phyloP scores from a whole-genome alignment of 805 yeast species.

The Nakazawaea wyomingensis region DNA sequence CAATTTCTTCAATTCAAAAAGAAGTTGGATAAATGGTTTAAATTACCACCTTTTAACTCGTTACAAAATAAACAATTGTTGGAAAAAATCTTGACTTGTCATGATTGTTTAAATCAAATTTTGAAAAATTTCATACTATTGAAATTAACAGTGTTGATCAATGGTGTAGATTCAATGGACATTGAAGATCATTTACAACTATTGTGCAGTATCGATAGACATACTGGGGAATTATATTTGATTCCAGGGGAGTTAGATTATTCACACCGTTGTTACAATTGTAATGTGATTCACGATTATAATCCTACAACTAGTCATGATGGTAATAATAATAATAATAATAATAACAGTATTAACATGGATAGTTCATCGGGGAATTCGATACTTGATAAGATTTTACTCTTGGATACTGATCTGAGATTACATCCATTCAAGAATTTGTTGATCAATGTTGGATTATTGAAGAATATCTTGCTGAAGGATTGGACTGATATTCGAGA shows the following conservation, averaged over 20 bases:
- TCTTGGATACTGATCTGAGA: neutral
- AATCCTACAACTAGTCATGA: too few relatives aligned
- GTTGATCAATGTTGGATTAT: constrained; percentile 2
- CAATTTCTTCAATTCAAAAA: constrained; percentile 23
- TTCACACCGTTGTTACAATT: constrained; percentile 6
- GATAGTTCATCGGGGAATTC: constrained; percentile 5
- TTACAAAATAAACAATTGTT: constrained; percentile 24
- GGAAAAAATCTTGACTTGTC: constrained; percentile 27
- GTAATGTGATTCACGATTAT: constrained; percentile 4
- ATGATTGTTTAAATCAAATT: constrained; percentile 23
- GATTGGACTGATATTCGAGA: neutral
- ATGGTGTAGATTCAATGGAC: constrained; percentile 19
- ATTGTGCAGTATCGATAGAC: constrained; percentile 25
- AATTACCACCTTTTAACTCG: constrained; percentile 30
- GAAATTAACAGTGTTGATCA: constrained; percentile 25
- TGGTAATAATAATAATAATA: too few relatives aligned
- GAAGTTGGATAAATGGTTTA: constrained; percentile 29
- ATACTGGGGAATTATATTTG: constrained; percentile 28
- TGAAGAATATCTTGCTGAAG: neutral
- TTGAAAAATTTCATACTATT: constrained; percentile 24
- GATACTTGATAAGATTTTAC: constrained; percentile 8
- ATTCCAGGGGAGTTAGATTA: constrained; percentile 28
- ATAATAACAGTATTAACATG: too few relatives aligned
- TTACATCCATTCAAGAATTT: neutral
- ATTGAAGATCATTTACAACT: constrained; percentile 17